Percentiles rank a stretch among this genome's conserved stretches.
Conservation (phyloP, 2,329 filamentous ascomycete genomes). For the Venturiaceae sp. region DNA sequence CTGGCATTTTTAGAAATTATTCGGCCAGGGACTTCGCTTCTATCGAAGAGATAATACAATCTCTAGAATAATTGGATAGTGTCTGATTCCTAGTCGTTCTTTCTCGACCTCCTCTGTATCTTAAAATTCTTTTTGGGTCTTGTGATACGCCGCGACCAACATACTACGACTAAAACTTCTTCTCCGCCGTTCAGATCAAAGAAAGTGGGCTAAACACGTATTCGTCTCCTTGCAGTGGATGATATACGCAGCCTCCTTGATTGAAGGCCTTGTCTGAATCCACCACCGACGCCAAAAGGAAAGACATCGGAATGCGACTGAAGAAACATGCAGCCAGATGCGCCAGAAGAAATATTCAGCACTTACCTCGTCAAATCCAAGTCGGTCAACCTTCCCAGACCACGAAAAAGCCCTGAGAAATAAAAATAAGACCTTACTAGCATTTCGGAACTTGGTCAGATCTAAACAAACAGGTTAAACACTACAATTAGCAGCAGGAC, state of each 20-base stretch:
- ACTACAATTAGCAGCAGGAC: neutral
- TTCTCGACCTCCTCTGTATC: no score
- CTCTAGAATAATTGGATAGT: no score
- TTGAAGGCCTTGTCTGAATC: neutral
- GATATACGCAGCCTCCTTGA: neutral
- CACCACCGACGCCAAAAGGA: neutral
- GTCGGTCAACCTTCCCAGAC: constrained; percentile 65
- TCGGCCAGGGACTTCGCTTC: no score
- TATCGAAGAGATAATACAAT: no score
- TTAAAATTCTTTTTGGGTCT: neutral
- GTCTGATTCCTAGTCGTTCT: no score
- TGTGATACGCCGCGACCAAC: no score
- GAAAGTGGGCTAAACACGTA: neutral
- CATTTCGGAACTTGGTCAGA: constrained; percentile 65
- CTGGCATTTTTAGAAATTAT: neutral
- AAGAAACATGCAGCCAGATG: neutral
- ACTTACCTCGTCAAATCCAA: constrained; percentile 83
- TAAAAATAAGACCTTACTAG: constrained; percentile 68
- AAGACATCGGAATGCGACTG: neutral
- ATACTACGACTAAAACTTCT: no score
- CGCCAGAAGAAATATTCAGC: neutral
- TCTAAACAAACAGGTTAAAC: constrained; percentile 46
- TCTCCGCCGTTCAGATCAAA: no score
- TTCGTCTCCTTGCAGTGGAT: neutral
- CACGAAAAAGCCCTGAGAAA: constrained; percentile 67